Evolutionary conservation across 2,329 filamentous ascomycete species (phyloP), one percentile per base, ranked within the genome.

Genomic region (Hypoxylon sp.): DNA sequence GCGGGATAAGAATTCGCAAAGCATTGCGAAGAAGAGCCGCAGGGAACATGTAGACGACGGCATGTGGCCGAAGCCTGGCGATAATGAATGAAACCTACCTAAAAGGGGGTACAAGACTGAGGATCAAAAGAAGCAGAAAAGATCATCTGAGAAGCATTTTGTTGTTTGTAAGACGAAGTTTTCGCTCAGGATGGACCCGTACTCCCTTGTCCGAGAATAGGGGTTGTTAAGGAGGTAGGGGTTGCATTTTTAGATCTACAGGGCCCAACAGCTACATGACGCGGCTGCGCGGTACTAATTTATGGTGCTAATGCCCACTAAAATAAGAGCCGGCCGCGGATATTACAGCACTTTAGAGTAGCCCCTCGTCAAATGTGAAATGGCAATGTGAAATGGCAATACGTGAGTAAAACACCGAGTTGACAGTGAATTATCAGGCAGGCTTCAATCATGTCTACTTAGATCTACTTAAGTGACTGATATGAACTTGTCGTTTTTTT

Each of bases 1-100:
- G 70, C 45, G 91, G 87, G 40, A 89, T 71, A 46, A 84, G 73
- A 47, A 85, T 68, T 70, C 81, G 78, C 73, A 86, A 75, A 73
- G 75, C 81, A 79, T 81, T 79, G 78, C 83, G 82, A 71, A 86
- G 78, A 68, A 80, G 72, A 68, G 77, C 75, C 73, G 77, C 80
- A 70, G 78, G 77, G 72, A 75, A 79, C 82, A 84, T 85, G 77
- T 78, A 79, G 75, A 73, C 64, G 60, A 62, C 68, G 63, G 68
- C 74, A 76, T 73, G 65, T 57, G 69, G 63, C 67, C 62, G 62
- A 65, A 65, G 68, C 67, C 69, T 26, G 9, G 26, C 52, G 49
- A 64, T 54, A 63, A 65, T 57, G 57, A 61, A 60, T 51, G 60
- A 57, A 58, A 63, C 50, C 62, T 61, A 60, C 38, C 38, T 60